Evolutionary conservation across 2,329 filamentous ascomycete genomes (phyloP).

Genomic region (Nigrograna mackinnonii): DNA sequence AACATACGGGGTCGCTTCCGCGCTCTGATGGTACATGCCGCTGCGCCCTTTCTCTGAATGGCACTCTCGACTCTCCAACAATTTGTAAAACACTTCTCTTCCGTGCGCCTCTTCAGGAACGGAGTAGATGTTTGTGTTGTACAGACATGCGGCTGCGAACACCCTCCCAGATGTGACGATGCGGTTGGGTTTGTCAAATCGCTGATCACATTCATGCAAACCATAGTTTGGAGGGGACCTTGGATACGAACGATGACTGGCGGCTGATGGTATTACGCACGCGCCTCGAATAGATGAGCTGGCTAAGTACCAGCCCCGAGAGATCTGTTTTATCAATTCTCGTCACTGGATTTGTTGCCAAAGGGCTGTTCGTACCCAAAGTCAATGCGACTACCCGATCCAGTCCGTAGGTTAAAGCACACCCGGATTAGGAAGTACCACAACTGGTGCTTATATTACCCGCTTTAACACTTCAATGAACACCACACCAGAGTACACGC

Average conservation of each 20-base stretch:
- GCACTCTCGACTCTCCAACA: constrained; percentile 1
- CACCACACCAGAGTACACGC: constrained; percentile 4
- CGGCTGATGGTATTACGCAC: constrained; percentile 1
- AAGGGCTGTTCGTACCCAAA: constrained; percentile 15
- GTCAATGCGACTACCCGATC: constrained; percentile 7
- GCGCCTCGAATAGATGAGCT: constrained; percentile 6
- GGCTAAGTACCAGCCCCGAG: constrained; percentile 1
- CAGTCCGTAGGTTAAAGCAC: constrained; percentile 7
- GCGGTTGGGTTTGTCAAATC: constrained; percentile 2
- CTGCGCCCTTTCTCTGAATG: not conserved
- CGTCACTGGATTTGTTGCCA: constrained; percentile 3
- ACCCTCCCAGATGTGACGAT: constrained; percentile 5
- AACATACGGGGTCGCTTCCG: not conserved
- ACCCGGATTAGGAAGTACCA: constrained; percentile 6
- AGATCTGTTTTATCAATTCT: constrained; percentile 4
- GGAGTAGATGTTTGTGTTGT: constrained; percentile 6
- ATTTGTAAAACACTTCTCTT: constrained; percentile 2
- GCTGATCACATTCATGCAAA: constrained; percentile 13
- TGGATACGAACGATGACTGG: constrained; percentile 1
- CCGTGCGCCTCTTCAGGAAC: constrained; percentile 9
- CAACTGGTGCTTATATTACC: constrained; percentile 10
- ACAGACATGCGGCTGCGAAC: constrained; percentile 2
- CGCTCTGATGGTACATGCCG: not conserved
- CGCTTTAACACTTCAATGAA: constrained; percentile 9
- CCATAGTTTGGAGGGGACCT: constrained; percentile 5